Conservation (phyloP, 169 alveolate genomes). For the Neospora caninum region DNA sequence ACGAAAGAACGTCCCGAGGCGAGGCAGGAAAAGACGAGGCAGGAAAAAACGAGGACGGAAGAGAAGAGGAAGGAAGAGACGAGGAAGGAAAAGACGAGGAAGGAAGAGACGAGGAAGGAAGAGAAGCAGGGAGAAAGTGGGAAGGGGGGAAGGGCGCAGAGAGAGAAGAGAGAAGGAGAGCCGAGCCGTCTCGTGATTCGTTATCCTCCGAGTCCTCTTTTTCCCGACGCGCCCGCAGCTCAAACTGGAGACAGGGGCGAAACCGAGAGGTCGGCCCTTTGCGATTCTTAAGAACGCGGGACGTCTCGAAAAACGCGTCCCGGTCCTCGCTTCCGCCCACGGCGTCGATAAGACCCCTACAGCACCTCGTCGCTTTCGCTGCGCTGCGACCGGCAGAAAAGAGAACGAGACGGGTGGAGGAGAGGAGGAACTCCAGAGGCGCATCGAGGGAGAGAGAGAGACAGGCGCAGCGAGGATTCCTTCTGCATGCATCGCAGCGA, state of each 20-base stretch:
- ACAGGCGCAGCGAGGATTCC: background rate
- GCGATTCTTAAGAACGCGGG: background rate
- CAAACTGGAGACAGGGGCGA: background rate
- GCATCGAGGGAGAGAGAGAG: background rate
- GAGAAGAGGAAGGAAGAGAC: background rate
- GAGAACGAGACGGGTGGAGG: background rate
- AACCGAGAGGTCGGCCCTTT: background rate
- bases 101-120: background rate
- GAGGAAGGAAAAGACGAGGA: background rate
- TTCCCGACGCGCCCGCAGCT: background rate
- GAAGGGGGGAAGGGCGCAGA: no score
- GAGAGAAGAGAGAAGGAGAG: background rate
- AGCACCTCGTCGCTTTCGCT: background rate
- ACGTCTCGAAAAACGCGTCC: background rate
- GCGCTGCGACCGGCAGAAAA: background rate
- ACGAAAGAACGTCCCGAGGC: background rate
- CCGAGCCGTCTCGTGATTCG: background rate
- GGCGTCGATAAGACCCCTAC: no score
- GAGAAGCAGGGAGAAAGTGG: background rate
- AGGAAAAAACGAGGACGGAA: no score
- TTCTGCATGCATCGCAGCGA: background rate
- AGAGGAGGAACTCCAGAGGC: background rate
- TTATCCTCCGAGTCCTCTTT: background rate
- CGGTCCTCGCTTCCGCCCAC: no score
- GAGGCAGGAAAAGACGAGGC: no score